Percentiles rank a stretch among this genome's conserved stretches.
These are phyloP conservation scores for Penicillium ucsense DNA, from an alignment of 495 filamentous ascomycete genomes.

Conservation along the genomic window DNA sequence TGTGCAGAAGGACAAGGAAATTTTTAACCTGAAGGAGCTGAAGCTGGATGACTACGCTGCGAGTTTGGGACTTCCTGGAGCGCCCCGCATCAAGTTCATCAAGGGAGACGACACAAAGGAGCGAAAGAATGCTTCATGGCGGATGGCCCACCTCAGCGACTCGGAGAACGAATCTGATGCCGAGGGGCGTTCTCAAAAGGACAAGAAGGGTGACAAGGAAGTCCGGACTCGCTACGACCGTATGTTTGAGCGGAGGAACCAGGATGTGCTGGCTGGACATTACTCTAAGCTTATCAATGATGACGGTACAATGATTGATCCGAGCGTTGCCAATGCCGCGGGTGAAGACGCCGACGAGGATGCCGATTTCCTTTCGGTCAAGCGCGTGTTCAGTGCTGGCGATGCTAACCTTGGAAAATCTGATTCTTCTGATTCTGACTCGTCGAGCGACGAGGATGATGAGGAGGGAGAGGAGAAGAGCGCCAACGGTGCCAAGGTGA, in stretches of 20 bases:
- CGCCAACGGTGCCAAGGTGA: conserved; percentile 22
- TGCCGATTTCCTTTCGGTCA: conserved; percentile 81
- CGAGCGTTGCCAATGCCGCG: conserved; percentile 26
- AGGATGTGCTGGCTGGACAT: conserved; percentile 86
- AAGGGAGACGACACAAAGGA: conserved; percentile 80
- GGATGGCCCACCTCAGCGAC: conserved; percentile 37
- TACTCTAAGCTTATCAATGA: conserved; percentile 78
- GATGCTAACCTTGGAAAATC: conserved; percentile 23
- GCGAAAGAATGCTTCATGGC: conserved; percentile 74
- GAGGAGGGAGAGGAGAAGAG: too few species aligned
- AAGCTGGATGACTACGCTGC: conserved; percentile 77
- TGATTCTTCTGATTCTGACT: conserved; percentile 16
- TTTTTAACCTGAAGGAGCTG: conserved; percentile 72
- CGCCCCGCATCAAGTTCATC: conserved; percentile 82
- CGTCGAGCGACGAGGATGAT: conserved; percentile 7
- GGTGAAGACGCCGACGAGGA: conserved; percentile 48
- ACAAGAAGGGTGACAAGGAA: conserved; percentile 50
- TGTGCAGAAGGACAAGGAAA: conserved; percentile 85
- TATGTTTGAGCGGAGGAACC: conserved; percentile 93
- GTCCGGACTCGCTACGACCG: conserved; percentile 90
- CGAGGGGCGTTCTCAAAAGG: conserved; percentile 35
- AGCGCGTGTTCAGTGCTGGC: conserved; percentile 60
- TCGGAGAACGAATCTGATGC: conserved; percentile 44
- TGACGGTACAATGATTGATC: conserved; percentile 38
- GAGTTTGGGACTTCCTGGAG: conserved; percentile 79